Percentiles rank a stretch among this genome's conserved stretches.
These are phyloP conservation scores for Gossypioides kirkii DNA, from an alignment of 345 rosid genomes.

Conservation along the genomic window DNA sequence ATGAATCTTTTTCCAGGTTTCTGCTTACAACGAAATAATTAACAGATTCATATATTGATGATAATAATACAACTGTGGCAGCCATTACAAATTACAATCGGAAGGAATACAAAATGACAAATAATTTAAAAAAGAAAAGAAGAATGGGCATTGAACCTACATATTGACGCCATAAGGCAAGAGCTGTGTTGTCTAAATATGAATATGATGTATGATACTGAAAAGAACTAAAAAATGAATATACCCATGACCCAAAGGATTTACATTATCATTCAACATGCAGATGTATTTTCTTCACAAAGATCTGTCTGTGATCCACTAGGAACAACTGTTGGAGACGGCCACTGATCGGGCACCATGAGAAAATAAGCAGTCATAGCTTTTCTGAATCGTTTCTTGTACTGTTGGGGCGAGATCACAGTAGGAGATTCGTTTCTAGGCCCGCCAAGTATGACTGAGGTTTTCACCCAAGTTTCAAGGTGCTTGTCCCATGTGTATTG, in stretches of 20 bases:
- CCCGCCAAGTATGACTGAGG: conserved; percentile 78
- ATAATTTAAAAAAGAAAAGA: background rate
- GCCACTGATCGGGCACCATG: conserved; percentile 97
- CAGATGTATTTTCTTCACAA: conserved; percentile 29
- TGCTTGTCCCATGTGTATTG: conserved; percentile 99
- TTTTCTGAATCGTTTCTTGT: conserved; percentile 90
- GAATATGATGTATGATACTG: background rate
- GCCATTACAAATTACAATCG: conserved; percentile 13
- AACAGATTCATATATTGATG: conserved; percentile 2
- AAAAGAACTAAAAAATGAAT: background rate
- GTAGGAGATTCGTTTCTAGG: conserved; percentile 66
- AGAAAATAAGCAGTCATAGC: conserved; percentile 90
- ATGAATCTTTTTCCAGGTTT: background rate
- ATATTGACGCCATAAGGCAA: conserved; percentile 11
- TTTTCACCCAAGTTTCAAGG: conserved; percentile 89
- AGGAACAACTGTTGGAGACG: conserved; percentile 40
- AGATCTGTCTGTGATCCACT: conserved; percentile 45
- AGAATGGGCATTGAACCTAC: conserved; percentile 9
- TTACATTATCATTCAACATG: conserved; percentile 19
- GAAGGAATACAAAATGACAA: background rate
- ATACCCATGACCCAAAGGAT: background rate
- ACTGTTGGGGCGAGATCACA: conserved; percentile 84
- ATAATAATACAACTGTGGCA: background rate
- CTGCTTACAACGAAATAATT: conserved; percentile 9
- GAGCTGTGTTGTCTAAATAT: background rate